A percentile compares a stretch with the other conserved stretches of the same genome.
These are phyloP conservation scores for Sporodiniella umbellata DNA, from an alignment of 371 early-diverging fungal species.

Conservation along the genomic window DNA sequence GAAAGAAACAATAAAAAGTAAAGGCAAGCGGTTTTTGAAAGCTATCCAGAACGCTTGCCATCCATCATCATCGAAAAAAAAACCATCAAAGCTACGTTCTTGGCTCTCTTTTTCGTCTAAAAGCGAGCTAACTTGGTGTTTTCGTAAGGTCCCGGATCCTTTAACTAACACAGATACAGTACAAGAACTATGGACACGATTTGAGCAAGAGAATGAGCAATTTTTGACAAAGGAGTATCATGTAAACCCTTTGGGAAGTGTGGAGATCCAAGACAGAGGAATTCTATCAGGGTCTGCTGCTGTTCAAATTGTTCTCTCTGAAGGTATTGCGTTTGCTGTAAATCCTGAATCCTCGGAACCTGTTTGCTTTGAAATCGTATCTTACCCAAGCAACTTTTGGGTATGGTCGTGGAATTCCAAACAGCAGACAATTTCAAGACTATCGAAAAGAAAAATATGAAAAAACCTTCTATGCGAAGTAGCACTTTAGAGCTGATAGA, in stretches of 20 bases:
- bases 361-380: constrained; percentile 10
- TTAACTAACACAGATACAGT: not conserved
- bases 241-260: not conserved
- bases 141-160: not conserved
- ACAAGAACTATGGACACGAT: constrained; percentile 6
- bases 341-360: constrained; percentile 18
- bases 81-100: too few species aligned
- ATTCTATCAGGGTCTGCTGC: constrained; percentile 1
- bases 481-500: too few species aligned
- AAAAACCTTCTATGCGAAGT: too few species aligned
- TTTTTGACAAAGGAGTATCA: constrained; percentile 2
- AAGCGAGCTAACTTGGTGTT: not conserved
- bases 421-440: too few species aligned
- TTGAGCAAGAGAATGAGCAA: constrained; percentile 13
- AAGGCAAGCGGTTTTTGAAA: too few species aligned
- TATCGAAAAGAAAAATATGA: too few species aligned
- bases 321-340: constrained; percentile 14
- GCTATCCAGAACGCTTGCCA: too few species aligned
- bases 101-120: too few species aligned
- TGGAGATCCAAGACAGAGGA: constrained; percentile 8
- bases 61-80: not conserved
- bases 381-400: too few species aligned
- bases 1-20: too few species aligned
- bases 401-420: too few species aligned
- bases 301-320: constrained; percentile 7